Conservation (phyloP, 192 early-diverging fungal species). For the Dissophora ornata region DNA sequence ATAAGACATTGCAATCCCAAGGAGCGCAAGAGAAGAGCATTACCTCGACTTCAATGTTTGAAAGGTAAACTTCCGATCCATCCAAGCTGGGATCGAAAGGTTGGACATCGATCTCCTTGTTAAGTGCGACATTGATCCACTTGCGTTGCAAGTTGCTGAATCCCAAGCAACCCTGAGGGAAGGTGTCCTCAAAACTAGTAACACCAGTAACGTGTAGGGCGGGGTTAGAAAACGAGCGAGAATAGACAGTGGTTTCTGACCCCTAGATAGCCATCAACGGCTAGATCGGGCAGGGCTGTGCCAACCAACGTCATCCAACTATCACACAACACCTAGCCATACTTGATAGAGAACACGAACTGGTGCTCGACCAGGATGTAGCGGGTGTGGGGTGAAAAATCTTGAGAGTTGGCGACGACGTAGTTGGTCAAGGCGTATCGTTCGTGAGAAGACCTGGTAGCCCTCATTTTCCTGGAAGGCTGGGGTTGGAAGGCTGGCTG, state of each 20-base stretch:
- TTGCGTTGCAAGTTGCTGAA: conserved; percentile 50
- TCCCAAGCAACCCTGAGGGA: conserved; percentile 22
- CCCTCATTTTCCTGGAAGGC: conserved; percentile 41
- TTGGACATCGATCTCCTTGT: conserved; percentile 66
- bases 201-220: too few species aligned
- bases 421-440: conserved; percentile 75
- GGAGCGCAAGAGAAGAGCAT: not conserved
- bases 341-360: conserved; percentile 87
- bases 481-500: conserved; percentile 50
- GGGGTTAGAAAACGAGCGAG: too few species aligned
- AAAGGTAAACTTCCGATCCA: conserved; percentile 49
- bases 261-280: too few species aligned
- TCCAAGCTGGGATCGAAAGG: conserved; percentile 59
- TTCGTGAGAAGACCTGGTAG: conserved; percentile 19
- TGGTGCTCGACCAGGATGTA: conserved; percentile 84
- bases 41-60: conserved; percentile 43
- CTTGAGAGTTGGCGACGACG: conserved; percentile 76
- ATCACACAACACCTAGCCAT: conserved; percentile 7
- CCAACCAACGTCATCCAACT: not conserved
- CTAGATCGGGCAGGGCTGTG: too few species aligned
- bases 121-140: conserved; percentile 66
- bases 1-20: too few species aligned
- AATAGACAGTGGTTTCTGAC: too few species aligned
- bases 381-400: conserved; percentile 73
- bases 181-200: conserved; percentile 25